Conservation (phyloP, 257 asterid species). For the Dorcoceras hygrometricum region DNA sequence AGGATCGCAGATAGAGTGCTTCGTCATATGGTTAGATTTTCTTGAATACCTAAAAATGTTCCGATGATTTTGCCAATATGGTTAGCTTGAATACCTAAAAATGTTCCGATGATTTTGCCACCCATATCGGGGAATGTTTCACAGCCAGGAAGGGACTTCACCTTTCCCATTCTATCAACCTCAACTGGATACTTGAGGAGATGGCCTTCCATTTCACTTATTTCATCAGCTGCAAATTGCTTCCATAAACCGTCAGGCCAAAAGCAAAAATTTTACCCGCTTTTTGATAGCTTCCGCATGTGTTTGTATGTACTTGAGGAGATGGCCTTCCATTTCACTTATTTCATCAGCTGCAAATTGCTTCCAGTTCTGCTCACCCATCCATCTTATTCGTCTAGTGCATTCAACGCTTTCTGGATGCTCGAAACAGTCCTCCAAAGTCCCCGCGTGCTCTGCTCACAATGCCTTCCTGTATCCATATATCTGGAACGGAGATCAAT, state of each 20-base stretch:
- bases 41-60: constrained; percentile 40
- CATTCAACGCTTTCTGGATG: constrained; percentile 49
- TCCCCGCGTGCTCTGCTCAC: constrained; percentile 51
- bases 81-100: constrained; percentile 38
- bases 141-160: constrained; percentile 34
- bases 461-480: constrained; percentile 52
- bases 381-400: constrained; percentile 36
- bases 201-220: constrained; percentile 42
- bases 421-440: constrained; percentile 37
- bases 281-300: too few species aligned
- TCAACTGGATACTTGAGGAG: constrained; percentile 13
- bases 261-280: too few species aligned
- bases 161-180: constrained; percentile 40
- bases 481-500: constrained; percentile 30
- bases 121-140: constrained; percentile 23
- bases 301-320: too few species aligned
- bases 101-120: constrained; percentile 41
- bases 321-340: constrained; percentile 40
- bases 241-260: too few species aligned
- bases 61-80: constrained; percentile 36
- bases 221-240: constrained; percentile 40
- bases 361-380: constrained; percentile 41
- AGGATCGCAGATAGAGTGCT: neutral
- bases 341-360: constrained; percentile 44
- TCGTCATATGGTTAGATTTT: constrained; percentile 25